Evolutionary conservation across 257 asterid genomes (phyloP).

Genomic region (Parsonsia alboflavescens): DNA sequence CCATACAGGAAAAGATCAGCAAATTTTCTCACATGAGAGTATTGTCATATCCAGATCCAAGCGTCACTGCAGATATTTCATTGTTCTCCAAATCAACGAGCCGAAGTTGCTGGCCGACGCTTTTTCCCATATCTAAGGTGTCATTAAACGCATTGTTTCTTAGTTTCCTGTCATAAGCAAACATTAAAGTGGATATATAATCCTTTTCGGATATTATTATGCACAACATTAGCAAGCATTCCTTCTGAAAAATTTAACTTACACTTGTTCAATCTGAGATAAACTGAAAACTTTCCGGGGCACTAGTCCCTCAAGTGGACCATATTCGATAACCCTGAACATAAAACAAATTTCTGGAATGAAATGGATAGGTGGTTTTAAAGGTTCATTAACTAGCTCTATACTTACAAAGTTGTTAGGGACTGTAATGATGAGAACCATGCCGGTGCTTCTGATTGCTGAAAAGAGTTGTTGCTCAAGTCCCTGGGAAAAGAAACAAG

Average conservation of each 20-base stretch:
- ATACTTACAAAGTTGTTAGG: constrained; percentile 78
- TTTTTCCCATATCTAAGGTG: constrained; percentile 69
- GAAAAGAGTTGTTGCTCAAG: constrained; percentile 82
- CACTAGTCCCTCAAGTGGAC: constrained; percentile 68
- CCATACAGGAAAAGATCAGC: not conserved
- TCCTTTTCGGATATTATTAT: not conserved
- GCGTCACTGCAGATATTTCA: constrained; percentile 62
- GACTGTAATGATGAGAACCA: constrained; percentile 76
- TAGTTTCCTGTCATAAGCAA: constrained; percentile 55
- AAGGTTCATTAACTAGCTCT: not conserved
- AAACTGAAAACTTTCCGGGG: constrained; percentile 62
- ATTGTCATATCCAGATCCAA: constrained; percentile 77
- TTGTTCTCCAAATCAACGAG: constrained; percentile 79
- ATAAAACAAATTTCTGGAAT: constrained; percentile 19
- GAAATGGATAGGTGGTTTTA: constrained; percentile 18
- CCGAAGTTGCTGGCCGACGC: constrained; percentile 55
- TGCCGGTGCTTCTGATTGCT: constrained; percentile 55
- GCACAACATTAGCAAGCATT: not conserved
- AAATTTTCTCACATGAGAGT: constrained; percentile 53
- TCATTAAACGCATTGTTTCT: constrained; percentile 68
- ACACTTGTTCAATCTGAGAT: constrained; percentile 93
- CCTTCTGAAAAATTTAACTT: constrained; percentile 25
- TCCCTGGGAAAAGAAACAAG: constrained; percentile 48
- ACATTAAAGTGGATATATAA: not conserved
- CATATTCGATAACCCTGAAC: constrained; percentile 75